Evolutionary conservation across 441 rosid species (phyloP).

Genomic region (Corymbia calophylla): DNA sequence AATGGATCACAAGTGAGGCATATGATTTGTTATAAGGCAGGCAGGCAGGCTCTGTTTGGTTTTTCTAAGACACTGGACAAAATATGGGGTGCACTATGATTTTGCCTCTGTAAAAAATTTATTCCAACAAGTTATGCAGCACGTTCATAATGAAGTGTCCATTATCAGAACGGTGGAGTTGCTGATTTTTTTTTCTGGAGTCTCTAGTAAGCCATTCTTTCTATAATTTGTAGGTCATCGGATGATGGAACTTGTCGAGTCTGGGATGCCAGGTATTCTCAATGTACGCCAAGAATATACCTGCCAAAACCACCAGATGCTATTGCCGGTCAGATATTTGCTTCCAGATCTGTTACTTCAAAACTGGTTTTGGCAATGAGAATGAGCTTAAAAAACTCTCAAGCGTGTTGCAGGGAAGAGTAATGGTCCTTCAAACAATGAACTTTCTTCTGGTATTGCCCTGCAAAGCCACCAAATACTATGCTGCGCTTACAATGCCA

Average conservation of each 20-base stretch:
- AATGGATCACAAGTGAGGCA: not conserved
- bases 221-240: constrained; percentile 60
- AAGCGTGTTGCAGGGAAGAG: constrained; percentile 50
- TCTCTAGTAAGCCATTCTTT: constrained; percentile 13
- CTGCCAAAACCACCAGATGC: constrained; percentile 76
- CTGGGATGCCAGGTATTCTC: constrained; percentile 93
- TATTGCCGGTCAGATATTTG: constrained; percentile 43
- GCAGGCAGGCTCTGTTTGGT: not conserved
- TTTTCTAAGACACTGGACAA: not conserved
- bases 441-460: constrained; percentile 55
- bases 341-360: constrained; percentile 6
- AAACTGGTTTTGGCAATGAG: constrained; percentile 1
- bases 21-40: not conserved
- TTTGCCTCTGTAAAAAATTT: not conserved
- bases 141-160: not conserved
- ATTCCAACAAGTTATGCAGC: not conserved
- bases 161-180: not conserved
- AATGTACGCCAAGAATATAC: constrained; percentile 63
- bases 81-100: not conserved
- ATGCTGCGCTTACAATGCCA: constrained; percentile 95
- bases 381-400: not conserved
- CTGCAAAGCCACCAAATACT: constrained; percentile 76
- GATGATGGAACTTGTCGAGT: constrained; percentile 99
- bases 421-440: constrained; percentile 36
- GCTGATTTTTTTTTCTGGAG: constrained; percentile 1